phyloP scores from a whole-genome alignment of 805 yeast species.

The Candida morakotiae region DNA sequence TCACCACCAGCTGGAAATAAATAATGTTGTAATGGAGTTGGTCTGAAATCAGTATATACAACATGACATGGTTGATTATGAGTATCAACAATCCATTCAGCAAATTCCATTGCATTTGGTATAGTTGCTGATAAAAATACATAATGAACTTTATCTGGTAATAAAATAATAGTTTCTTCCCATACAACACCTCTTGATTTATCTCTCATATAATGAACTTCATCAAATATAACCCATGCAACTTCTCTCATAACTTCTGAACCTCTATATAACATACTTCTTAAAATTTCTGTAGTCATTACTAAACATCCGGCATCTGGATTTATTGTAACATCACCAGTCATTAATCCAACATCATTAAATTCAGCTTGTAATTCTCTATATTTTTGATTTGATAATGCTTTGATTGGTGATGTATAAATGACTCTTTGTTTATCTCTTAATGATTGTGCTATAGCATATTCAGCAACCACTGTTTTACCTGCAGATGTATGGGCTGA shows the following conservation, averaged over 20 bases:
- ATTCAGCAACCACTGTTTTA: slow-evolving; percentile 95
- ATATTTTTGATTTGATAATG: slow-evolving; percentile 89
- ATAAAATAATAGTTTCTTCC: slow-evolving; percentile 95
- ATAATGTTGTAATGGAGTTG: slow-evolving; percentile 97
- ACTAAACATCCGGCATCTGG: slow-evolving; percentile 98
- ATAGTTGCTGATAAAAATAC: slow-evolving; percentile 94
- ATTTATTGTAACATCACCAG: slow-evolving; percentile 98
- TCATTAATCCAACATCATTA: slow-evolving; percentile 97
- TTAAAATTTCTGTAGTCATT: slow-evolving; percentile 97
- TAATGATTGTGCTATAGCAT: slow-evolving; percentile 93
- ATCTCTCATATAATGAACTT: slow-evolving; percentile 98
- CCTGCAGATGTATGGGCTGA: slow-evolving; percentile 99
- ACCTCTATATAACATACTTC: slow-evolving; percentile 96
- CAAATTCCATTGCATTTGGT: slow-evolving; percentile 97
- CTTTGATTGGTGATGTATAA: slow-evolving; percentile 93
- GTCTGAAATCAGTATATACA: slow-evolving; percentile 97
- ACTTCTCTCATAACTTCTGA: slow-evolving; percentile 98
- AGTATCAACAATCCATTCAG: slow-evolving; percentile 95
- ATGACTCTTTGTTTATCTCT: slow-evolving; percentile 90
- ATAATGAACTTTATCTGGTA: slow-evolving; percentile 94
- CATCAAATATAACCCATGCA: slow-evolving; percentile 98
- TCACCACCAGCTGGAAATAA: slow-evolving; percentile 98
- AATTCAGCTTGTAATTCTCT: slow-evolving; percentile 89
- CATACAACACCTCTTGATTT: slow-evolving; percentile 98
- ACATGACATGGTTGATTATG: slow-evolving; percentile 98